Percentiles rank a stretch among this genome's conserved stretches.
Evolutionary conservation across 2,329 filamentous ascomycete species (phyloP).

Genomic region (Sphaerostilbella broomeana): DNA sequence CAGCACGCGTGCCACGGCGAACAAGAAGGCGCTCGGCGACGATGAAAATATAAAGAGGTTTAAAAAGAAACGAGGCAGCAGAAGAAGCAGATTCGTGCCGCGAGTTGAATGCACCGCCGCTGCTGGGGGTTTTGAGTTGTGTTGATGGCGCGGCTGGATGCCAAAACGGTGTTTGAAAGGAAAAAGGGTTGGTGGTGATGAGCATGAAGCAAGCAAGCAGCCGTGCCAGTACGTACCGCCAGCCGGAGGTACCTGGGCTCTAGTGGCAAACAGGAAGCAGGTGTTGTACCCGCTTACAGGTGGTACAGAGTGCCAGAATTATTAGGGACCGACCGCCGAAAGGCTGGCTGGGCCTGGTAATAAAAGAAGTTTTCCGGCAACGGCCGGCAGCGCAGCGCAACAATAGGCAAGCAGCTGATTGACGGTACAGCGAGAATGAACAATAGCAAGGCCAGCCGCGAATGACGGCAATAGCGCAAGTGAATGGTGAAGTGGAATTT

Average conservation of each 20-base stretch:
- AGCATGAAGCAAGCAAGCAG: no score
- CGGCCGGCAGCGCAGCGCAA: conserved; percentile 4
- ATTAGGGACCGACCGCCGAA: no score
- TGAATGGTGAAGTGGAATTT: neutral
- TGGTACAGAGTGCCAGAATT: no score
- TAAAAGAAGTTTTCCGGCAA: neutral
- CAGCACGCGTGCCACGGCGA: conserved; percentile 10
- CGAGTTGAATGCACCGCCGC: neutral
- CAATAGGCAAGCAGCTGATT: conserved; percentile 1
- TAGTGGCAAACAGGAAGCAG: no score
- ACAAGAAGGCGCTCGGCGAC: neutral
- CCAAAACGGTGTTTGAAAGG: conserved; percentile 13
- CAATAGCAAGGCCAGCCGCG: conserved; percentile 1
- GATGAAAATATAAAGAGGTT: conserved; percentile 2
- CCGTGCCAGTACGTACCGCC: neutral
- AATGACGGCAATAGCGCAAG: neutral
- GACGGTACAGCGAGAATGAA: neutral
- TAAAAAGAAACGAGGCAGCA: neutral
- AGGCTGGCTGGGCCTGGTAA: neutral
- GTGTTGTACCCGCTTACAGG: no score
- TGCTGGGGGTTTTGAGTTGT: neutral
- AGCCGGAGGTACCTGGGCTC: conserved; percentile 4
- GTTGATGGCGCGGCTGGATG: conserved; percentile 11
- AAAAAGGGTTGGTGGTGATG: conserved; percentile 13
- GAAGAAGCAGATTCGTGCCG: neutral